Conservation (phyloP, 2,329 filamentous ascomycete species). For the Phaeosphaeria sp. region DNA sequence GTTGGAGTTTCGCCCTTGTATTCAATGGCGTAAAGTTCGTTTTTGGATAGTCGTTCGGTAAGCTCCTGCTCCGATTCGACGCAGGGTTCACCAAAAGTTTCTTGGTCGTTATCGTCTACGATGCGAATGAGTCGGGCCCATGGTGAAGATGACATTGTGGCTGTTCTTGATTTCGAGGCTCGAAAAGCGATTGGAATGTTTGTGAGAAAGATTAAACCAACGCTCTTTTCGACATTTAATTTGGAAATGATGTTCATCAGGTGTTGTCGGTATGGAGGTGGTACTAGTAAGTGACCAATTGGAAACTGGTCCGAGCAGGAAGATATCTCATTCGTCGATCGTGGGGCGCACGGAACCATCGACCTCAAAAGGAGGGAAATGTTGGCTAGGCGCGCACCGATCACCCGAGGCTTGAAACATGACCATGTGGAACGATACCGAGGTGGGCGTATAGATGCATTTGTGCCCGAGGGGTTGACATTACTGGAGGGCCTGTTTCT, state of each 20-base stretch:
- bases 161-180: background rate
- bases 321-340: background rate
- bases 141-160: constrained; percentile 1
- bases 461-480: background rate
- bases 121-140: constrained; percentile 8
- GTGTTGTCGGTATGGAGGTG: background rate
- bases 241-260: background rate
- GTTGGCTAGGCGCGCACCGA: background rate
- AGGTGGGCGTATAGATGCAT: background rate
- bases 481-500: background rate
- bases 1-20: constrained; percentile 1
- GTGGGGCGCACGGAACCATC: background rate
- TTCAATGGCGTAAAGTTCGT: constrained; percentile 1
- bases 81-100: constrained; percentile 4
- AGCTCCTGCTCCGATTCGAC: background rate
- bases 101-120: constrained; percentile 3
- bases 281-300: background rate
- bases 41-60: background rate
- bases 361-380: background rate
- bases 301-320: background rate
- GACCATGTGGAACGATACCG: background rate
- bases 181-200: no score
- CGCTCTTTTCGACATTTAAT: background rate
- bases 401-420: background rate
- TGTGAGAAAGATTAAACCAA: no score